Percentiles rank a stretch among this genome's conserved stretches.
phyloP scores from a whole-genome alignment of 306 rosid species.

The Lagenaria siceraria region DNA sequence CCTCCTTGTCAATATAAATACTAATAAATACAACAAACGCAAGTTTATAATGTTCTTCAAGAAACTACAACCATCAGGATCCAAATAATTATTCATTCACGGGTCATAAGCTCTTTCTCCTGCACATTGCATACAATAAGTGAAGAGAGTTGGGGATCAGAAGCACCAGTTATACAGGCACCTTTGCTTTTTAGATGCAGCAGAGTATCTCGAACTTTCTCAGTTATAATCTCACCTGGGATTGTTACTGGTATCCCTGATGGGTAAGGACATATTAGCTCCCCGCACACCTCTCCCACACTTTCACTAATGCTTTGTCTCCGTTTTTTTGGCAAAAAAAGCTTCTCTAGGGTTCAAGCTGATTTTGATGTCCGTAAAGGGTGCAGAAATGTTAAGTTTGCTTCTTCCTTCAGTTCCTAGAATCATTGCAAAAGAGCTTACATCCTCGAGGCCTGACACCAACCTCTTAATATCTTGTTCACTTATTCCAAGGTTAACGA shows the following conservation, averaged over 20 bases:
- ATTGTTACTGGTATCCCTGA: conserved; percentile 70
- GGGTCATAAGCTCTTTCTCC: background rate
- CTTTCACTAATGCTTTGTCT: conserved; percentile 31
- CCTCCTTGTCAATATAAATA: background rate
- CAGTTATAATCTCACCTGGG: conserved; percentile 62
- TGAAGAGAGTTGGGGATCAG: conserved; percentile 60
- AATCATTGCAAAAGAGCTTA: conserved; percentile 17
- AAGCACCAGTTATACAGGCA: conserved; percentile 59
- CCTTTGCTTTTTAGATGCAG: conserved; percentile 43
- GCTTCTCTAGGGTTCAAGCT: conserved; percentile 73
- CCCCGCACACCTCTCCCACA: conserved; percentile 60
- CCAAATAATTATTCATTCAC: background rate
- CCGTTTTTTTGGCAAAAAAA: conserved; percentile 52
- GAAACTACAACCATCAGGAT: background rate
- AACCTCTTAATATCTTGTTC: conserved; percentile 50
- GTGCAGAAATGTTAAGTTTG: conserved; percentile 3
- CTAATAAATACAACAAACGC: background rate
- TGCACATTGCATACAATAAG: conserved; percentile 38
- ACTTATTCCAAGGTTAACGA: conserved; percentile 57
- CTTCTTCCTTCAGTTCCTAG: conserved; percentile 13
- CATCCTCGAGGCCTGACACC: conserved; percentile 41
- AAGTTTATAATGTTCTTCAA: background rate
- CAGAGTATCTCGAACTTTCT: conserved; percentile 41
- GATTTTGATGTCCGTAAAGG: conserved; percentile 35
- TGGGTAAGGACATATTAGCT: conserved; percentile 71